Evolutionary conservation across 257 asterid species (phyloP).

Genomic region (Lavandula angustifolia): DNA sequence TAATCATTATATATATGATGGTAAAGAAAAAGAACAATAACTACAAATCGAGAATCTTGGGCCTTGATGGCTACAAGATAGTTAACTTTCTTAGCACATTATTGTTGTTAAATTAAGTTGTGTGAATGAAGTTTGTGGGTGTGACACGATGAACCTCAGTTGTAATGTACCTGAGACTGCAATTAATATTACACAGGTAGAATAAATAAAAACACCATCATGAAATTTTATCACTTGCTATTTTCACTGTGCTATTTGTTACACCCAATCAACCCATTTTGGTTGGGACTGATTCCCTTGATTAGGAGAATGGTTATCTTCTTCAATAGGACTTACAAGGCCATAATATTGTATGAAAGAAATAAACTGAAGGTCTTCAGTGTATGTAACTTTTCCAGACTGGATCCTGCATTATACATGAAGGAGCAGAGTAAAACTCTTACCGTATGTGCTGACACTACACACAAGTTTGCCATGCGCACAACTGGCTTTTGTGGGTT

Average conservation of each 20-base stretch:
- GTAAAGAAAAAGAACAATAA: conserved; percentile 7
- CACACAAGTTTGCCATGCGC: conserved; percentile 98
- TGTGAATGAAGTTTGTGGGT: conserved; percentile 3
- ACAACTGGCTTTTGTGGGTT: conserved; percentile 87
- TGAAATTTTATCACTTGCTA: no score
- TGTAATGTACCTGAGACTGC: background rate
- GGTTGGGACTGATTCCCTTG: conserved; percentile 1
- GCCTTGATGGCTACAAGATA: conserved; percentile 10
- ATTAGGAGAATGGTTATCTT: background rate
- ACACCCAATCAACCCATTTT: background rate
- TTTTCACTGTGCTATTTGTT: conserved; percentile 11
- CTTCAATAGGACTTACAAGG: background rate
- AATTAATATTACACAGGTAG: background rate
- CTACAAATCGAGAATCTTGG: conserved; percentile 1
- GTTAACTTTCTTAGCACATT: conserved; percentile 19
- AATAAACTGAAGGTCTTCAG: conserved; percentile 1
- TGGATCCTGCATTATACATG: background rate
- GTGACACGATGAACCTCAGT: background rate
- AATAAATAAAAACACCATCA: background rate
- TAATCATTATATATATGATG: conserved; percentile 1
- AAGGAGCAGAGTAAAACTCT: conserved; percentile 38
- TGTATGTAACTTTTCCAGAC: conserved; percentile 21
- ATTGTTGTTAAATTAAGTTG: background rate
- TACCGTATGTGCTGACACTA: conserved; percentile 94
- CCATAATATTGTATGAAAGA: background rate